These are phyloP conservation scores for Fusarium sp. DNA, from an alignment of 2,329 filamentous ascomycete species.

Conservation along the genomic window DNA sequence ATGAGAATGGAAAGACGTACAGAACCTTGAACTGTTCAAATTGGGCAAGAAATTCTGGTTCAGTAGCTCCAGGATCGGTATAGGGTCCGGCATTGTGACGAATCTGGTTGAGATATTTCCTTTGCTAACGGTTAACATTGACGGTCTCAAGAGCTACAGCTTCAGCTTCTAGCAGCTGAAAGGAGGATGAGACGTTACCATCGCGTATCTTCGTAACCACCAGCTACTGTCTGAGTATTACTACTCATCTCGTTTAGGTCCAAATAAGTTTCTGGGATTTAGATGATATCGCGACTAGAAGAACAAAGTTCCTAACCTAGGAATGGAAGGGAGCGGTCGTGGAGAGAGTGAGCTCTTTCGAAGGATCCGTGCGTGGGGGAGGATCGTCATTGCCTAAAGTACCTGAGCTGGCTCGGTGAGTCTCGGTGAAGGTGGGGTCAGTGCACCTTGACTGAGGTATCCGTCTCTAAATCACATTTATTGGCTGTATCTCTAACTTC, in stretches of 20 bases:
- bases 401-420: slow-evolving; percentile 45
- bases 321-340: background rate
- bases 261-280: background rate
- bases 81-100: slow-evolving; percentile 83
- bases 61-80: slow-evolving; percentile 71
- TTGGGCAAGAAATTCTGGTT: slow-evolving; percentile 63
- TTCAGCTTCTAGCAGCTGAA: slow-evolving; percentile 16
- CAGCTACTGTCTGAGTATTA: slow-evolving; percentile 28
- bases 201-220: slow-evolving; percentile 48
- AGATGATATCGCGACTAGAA: background rate
- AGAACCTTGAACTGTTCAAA: slow-evolving; percentile 80
- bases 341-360: slow-evolving; percentile 15
- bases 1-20: slow-evolving; percentile 58
- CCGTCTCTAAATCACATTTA: background rate
- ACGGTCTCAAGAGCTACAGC: slow-evolving; percentile 12
- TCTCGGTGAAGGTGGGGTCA: slow-evolving; percentile 51
- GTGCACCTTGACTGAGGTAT: slow-evolving; percentile 2
- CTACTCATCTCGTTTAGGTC: slow-evolving; percentile 42
- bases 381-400: slow-evolving; percentile 38
- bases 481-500: background rate
- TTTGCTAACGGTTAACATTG: slow-evolving; percentile 50
- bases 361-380: slow-evolving; percentile 38
- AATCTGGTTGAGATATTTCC: slow-evolving; percentile 87
- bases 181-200: slow-evolving; percentile 44
- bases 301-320: background rate